phyloP scores from a whole-genome alignment of 352 stramenopile species.

The Pythium utonaiense region DNA sequence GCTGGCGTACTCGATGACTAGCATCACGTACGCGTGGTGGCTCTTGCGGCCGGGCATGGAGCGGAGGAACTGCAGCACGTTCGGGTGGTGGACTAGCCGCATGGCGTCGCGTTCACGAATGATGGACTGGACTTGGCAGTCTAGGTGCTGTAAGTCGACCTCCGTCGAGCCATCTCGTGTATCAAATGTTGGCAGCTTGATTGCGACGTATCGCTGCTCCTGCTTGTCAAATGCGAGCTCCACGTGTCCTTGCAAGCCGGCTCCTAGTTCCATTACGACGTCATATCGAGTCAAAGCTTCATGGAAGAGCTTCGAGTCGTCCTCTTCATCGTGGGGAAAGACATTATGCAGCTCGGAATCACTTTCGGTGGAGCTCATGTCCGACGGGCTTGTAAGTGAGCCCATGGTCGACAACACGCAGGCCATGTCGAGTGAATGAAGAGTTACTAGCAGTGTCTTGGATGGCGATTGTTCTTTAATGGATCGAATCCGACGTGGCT shows the following conservation, averaged over 20 bases:
- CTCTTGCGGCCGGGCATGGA: slow-evolving; percentile 28
- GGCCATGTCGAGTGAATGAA: neutral
- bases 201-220: slow-evolving; percentile 38
- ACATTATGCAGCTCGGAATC: neutral
- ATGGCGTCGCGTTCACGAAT: slow-evolving; percentile 55
- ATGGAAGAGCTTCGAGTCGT: slow-evolving; percentile 4
- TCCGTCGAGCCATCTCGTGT: slow-evolving; percentile 12
- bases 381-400: neutral
- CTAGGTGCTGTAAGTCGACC: slow-evolving; percentile 37
- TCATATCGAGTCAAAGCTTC: slow-evolving; percentile 24
- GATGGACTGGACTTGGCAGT: slow-evolving; percentile 58
- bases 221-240: slow-evolving; percentile 48
- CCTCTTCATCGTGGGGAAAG: slow-evolving; percentile 4
- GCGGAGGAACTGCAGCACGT: slow-evolving; percentile 18
- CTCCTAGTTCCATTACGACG: slow-evolving; percentile 50
- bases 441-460: neutral
- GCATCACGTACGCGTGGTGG: slow-evolving; percentile 46
- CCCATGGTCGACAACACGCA: neutral
- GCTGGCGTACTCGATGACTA: slow-evolving; percentile 75
- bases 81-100: slow-evolving; percentile 31
- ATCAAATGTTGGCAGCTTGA: slow-evolving; percentile 54
- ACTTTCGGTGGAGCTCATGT: neutral
- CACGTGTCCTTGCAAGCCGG: slow-evolving; percentile 57
- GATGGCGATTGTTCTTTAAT: neutral
- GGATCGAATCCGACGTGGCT: neutral